Percentiles rank a stretch among this genome's conserved stretches.
Evolutionary conservation across 495 filamentous ascomycete genomes (phyloP).

Genomic region (Hypoxylon rickii): DNA sequence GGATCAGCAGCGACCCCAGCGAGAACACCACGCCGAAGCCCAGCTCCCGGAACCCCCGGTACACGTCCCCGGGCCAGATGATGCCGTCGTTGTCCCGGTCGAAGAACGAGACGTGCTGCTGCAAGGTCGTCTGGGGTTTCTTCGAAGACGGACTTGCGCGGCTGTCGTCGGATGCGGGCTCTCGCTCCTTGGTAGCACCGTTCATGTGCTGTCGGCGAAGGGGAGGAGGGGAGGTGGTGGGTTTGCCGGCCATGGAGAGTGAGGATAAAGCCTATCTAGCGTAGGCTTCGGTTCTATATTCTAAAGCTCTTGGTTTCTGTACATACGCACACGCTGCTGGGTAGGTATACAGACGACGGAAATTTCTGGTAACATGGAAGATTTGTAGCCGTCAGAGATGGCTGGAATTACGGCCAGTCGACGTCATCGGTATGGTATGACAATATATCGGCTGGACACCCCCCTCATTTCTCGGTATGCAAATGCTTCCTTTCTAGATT

Average conservation of each 20-base stretch:
- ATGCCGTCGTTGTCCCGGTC: constrained; percentile 54
- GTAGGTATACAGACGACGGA: too few relatives aligned
- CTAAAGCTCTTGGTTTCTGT: too few relatives aligned
- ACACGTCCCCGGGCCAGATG: constrained; percentile 55
- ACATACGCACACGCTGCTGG: too few relatives aligned
- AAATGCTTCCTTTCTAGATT: too few relatives aligned
- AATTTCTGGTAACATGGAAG: too few relatives aligned
- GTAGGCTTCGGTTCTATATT: too few relatives aligned
- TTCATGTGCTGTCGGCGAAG: background rate
- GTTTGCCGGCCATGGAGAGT: constrained; percentile 3
- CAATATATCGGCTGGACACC: too few relatives aligned
- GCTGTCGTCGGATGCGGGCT: background rate
- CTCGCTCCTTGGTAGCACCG: background rate
- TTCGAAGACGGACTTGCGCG: background rate
- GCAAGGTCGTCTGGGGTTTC: constrained; percentile 39
- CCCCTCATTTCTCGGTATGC: too few relatives aligned
- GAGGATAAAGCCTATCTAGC: background rate
- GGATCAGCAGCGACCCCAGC: constrained; percentile 40
- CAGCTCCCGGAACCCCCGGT: constrained; percentile 50
- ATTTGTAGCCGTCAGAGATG: constrained; percentile 1
- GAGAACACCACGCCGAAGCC: constrained; percentile 52
- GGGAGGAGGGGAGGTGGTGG: background rate
- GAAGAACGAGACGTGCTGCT: constrained; percentile 56
- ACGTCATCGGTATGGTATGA: constrained; percentile 11
- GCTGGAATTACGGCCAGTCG: background rate